Evolutionary conservation across 2,329 filamentous ascomycete genomes (phyloP).

Genomic region (Penicillium sclerotigenum): DNA sequence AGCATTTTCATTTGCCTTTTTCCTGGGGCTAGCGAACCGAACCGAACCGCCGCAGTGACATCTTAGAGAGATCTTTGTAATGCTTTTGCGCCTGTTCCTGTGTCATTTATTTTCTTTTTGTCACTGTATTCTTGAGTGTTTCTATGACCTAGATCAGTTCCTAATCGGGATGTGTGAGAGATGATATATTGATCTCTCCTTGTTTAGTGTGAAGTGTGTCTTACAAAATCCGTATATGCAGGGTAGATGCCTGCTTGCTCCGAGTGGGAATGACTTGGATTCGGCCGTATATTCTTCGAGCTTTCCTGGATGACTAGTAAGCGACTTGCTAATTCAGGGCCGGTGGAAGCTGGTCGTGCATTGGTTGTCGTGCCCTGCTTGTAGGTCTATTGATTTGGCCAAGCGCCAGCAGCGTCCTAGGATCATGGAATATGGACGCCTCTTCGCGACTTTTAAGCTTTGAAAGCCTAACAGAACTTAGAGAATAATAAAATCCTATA

Average conservation of each 20-base stretch:
- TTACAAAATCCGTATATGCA: neutral
- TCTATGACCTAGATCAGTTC: constrained; percentile 26
- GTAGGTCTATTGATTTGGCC: neutral
- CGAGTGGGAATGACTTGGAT: too few species aligned
- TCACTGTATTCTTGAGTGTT: constrained; percentile 30
- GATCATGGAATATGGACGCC: neutral
- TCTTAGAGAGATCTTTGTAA: constrained; percentile 16
- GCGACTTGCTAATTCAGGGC: neutral
- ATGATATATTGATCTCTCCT: neutral
- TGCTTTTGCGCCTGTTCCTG: constrained; percentile 20
- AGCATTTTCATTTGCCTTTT: constrained; percentile 11
- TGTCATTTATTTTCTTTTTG: constrained; percentile 30
- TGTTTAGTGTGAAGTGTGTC: neutral
- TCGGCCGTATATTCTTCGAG: neutral
- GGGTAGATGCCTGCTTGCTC: neutral
- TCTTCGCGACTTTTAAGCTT: neutral
- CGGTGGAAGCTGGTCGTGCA: neutral
- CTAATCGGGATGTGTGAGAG: constrained; percentile 21
- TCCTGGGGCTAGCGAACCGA: constrained; percentile 6
- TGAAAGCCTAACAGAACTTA: neutral
- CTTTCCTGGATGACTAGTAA: neutral
- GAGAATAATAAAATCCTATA: too few species aligned
- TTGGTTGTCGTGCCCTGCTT: neutral
- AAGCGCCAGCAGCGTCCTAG: neutral
- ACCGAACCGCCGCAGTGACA: constrained; percentile 10